Conservation (phyloP, 2,329 filamentous ascomycete species). For the Chrysoporthe deuterocubensis region DNA sequence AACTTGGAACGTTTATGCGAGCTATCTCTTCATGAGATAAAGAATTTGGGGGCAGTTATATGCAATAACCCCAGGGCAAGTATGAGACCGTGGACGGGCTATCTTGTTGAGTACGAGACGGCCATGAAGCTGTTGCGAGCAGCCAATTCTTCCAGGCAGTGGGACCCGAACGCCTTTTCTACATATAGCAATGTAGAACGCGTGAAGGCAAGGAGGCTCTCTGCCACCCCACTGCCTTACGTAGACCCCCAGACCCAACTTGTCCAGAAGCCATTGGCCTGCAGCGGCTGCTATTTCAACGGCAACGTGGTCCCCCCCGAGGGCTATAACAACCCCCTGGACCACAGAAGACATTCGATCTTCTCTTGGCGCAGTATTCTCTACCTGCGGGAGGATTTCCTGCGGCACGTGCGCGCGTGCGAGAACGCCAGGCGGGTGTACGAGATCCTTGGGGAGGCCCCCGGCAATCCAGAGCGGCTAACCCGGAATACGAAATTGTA, state of each 20-base stretch:
- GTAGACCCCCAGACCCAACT: background rate
- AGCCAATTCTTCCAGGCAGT: background rate
- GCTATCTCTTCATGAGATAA: no score
- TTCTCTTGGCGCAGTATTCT: background rate
- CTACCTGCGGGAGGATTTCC: background rate
- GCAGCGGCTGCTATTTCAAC: background rate
- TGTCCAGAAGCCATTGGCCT: background rate
- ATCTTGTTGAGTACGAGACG: background rate
- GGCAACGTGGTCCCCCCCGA: background rate
- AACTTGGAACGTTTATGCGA: background rate
- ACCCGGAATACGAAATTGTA: no score
- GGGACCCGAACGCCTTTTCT: background rate
- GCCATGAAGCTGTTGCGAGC: background rate
- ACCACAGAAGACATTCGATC: background rate
- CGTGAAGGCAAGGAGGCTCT: background rate
- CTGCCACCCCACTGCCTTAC: background rate
- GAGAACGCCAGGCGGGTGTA: no score
- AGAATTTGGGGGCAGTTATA: background rate
- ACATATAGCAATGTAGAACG: background rate
- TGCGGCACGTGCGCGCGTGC: background rate
- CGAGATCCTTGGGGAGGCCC: no score
- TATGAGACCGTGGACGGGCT: background rate
- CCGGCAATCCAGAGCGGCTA: no score
- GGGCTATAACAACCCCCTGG: background rate
- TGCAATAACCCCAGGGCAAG: background rate